Evolutionary conservation across 176 grass and related monocot genomes (phyloP), one percentile per base, ranked within the genome.

Genomic region (Areca catechu): DNA sequence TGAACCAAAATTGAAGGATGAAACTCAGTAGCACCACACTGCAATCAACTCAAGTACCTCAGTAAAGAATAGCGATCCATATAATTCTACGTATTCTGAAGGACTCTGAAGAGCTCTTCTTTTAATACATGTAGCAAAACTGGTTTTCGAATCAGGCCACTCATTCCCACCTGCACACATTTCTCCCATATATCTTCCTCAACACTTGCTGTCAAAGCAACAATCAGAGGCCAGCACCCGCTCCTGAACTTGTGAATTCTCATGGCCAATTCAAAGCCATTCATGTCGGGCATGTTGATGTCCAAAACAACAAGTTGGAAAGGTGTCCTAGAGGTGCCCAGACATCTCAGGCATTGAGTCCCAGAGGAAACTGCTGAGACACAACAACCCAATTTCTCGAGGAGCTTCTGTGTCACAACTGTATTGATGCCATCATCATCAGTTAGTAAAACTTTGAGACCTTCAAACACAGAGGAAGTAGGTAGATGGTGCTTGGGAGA

Each of bases 71-170:
- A 43, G 34, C 6, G 10, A 43, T 43, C 10, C 34, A 43, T 43
- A 7, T 37, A 37, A 37, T 10, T 77, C 68, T 70, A 98, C 58
- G 80, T 85, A 65, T 72, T 82, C 66, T 89, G 87, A 77, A 98
- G 87, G 25, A 89, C 81, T 79, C 87, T 98, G 69, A 83, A 88
- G 55, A 98, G 65, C 73, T 98, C 88, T 49, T 89, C 93, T 53
- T 80, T 81, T 70, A 98, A 63, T 49, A 73, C 69, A 22, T 66
- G 67, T 63, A 89, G 62, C 4, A 81, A 85, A 23, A 83, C 58
- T 1, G 93, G 93, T 80, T 98, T 98, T 64, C 73, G 80, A 50
- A 98, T 78, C 54, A 89, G 55, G 49, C 88, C 88, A 24, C 80
- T 92, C 73, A 98, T 92, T 20, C 88, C 88, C 3, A 75, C 74